These are phyloP conservation scores for Ascochyta koolunga DNA, from an alignment of 2,329 filamentous ascomycete species.

Conservation along the genomic window DNA sequence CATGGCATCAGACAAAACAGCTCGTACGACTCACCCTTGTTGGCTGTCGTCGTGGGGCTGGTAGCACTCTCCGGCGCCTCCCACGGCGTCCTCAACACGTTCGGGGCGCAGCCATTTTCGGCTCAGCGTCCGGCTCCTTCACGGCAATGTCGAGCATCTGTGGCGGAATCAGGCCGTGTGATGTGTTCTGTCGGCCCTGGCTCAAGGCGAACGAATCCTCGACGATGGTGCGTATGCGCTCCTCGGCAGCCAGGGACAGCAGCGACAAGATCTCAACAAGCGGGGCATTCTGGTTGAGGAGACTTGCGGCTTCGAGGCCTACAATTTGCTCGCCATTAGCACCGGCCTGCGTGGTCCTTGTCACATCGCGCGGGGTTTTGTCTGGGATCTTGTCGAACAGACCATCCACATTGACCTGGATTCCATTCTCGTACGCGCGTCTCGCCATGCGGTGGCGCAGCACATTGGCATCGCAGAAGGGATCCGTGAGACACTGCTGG, in stretches of 20 bases:
- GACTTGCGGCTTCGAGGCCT: slow-evolving; percentile 60
- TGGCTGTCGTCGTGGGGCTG: slow-evolving; percentile 59
- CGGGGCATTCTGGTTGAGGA: slow-evolving; percentile 72
- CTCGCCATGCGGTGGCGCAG: slow-evolving; percentile 62
- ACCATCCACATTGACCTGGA: slow-evolving; percentile 65
- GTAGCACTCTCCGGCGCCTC: slow-evolving; percentile 57
- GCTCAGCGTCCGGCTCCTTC: slow-evolving; percentile 53
- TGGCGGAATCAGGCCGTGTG: slow-evolving; percentile 77
- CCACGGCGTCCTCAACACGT: slow-evolving; percentile 48
- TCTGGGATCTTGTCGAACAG: slow-evolving; percentile 51
- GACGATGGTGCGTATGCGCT: slow-evolving; percentile 75
- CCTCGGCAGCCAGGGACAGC: slow-evolving; percentile 81
- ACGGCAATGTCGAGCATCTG: slow-evolving; percentile 77
- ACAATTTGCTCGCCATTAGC: slow-evolving; percentile 68
- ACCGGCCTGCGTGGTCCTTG: slow-evolving; percentile 54
- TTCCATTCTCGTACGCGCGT: slow-evolving; percentile 63
- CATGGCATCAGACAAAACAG: neutral
- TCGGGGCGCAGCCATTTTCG: slow-evolving; percentile 47
- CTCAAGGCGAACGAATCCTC: slow-evolving; percentile 78
- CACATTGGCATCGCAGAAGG: slow-evolving; percentile 71
- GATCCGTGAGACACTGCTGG: slow-evolving; percentile 73
- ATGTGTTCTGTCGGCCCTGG: slow-evolving; percentile 73
- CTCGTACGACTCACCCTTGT: slow-evolving; percentile 32
- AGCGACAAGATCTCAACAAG: slow-evolving; percentile 84
- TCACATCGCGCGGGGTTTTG: slow-evolving; percentile 36